A percentile compares a stretch with the other conserved stretches of the same genome.
Evolutionary conservation across 179 eudicot genomes (phyloP).

Genomic region (Nepenthes alata): DNA sequence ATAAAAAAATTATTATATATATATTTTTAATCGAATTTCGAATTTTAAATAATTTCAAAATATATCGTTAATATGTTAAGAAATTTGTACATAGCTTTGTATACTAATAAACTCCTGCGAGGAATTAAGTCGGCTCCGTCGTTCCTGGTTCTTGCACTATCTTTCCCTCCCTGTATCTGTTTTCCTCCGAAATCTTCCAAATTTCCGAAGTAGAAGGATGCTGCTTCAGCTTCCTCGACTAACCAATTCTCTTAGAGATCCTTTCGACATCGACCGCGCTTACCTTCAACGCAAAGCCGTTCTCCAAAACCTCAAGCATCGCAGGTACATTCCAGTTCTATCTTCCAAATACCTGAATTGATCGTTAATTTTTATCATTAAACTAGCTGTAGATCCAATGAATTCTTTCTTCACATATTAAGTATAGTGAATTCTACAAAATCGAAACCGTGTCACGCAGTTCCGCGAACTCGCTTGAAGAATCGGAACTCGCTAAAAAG

Average conservation of each 20-base stretch:
- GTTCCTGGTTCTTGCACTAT: too few relatives aligned
- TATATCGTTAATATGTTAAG: too few relatives aligned
- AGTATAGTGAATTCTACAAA: neutral
- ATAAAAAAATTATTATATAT: too few relatives aligned
- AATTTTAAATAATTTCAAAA: too few relatives aligned
- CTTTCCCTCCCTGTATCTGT: too few relatives aligned
- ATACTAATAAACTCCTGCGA: too few relatives aligned
- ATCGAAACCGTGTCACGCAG: slow-evolving; percentile 10
- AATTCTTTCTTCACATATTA: neutral
- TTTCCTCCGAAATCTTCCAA: too few relatives aligned
- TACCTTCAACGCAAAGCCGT: slow-evolving; percentile 68
- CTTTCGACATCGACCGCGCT: slow-evolving; percentile 80
- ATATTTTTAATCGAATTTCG: too few relatives aligned
- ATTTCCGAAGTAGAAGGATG: slow-evolving; percentile 17
- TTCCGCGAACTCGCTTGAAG: slow-evolving; percentile 37
- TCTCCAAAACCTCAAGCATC: slow-evolving; percentile 38
- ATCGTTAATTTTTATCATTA: neutral
- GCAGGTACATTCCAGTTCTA: slow-evolving; percentile 21
- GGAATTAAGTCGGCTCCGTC: too few relatives aligned
- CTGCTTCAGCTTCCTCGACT: slow-evolving; percentile 70
- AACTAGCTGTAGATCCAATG: neutral
- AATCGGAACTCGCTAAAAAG: slow-evolving; percentile 52
- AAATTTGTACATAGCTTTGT: too few relatives aligned
- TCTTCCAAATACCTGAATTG: neutral
- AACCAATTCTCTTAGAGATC: slow-evolving; percentile 65